phyloP scores from a whole-genome alignment of 2,329 filamentous ascomycete genomes.

The Bipolaris oryzae region DNA sequence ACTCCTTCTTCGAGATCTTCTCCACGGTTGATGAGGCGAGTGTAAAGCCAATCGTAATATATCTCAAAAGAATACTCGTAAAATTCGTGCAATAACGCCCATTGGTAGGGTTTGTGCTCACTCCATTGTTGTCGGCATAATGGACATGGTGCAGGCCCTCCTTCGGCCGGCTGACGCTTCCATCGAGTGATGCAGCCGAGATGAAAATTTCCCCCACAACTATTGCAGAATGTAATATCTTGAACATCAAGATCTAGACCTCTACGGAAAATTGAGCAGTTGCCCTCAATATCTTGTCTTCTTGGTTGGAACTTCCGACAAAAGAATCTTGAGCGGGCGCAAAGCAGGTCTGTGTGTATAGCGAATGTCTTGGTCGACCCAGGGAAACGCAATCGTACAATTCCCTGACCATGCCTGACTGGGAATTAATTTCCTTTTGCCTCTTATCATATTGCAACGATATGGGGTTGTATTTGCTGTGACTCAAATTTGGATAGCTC shows the following conservation, averaged over 20 bases:
- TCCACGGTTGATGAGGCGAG: not conserved
- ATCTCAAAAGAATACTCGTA: not conserved
- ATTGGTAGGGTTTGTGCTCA: not conserved
- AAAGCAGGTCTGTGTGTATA: constrained; percentile 1
- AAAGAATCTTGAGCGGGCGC: not conserved
- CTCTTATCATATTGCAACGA: not conserved
- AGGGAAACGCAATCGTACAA: not conserved
- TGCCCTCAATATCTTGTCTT: not conserved
- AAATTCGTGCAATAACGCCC: too few relatives aligned
- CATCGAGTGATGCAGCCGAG: not conserved
- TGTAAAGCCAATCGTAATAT: not conserved
- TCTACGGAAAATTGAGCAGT: not conserved
- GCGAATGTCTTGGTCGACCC: not conserved
- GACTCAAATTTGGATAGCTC: not conserved
- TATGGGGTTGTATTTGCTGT: not conserved
- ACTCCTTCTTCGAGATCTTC: not conserved
- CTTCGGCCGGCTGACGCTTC: not conserved
- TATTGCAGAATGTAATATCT: not conserved
- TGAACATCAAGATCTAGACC: not conserved
- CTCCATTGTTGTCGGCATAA: not conserved
- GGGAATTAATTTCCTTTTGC: not conserved
- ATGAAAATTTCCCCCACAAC: constrained; percentile 4
- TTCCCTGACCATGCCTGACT: not conserved
- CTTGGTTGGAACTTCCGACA: not conserved
- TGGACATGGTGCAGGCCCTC: not conserved